These are phyloP conservation scores for Pichia sp. DNA, from an alignment of 1,139 yeast species.

Conservation along the genomic window DNA sequence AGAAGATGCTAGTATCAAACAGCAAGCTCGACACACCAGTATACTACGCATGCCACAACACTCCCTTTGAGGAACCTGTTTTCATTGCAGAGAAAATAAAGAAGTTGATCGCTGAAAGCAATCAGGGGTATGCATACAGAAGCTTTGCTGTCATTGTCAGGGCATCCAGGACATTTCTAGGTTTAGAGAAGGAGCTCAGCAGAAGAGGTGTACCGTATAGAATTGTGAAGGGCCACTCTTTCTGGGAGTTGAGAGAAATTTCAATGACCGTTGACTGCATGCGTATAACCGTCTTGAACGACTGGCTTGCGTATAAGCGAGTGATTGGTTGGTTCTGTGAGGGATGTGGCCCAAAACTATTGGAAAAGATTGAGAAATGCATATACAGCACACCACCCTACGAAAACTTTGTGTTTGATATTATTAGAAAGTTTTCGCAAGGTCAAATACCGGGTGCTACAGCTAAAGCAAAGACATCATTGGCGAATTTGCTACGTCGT, in stretches of 20 bases:
- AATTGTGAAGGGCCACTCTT: slow-evolving; percentile 64
- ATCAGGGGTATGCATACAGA: slow-evolving; percentile 33
- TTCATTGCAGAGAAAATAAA: slow-evolving; percentile 8
- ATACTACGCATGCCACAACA: slow-evolving; percentile 1
- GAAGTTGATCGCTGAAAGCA: slow-evolving; percentile 1
- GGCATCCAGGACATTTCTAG: slow-evolving; percentile 42
- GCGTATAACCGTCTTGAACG: slow-evolving; percentile 53
- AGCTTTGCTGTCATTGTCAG: slow-evolving; percentile 73
- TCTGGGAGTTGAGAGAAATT: slow-evolving; percentile 76
- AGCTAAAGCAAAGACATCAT: slow-evolving; percentile 15
- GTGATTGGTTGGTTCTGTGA: slow-evolving; percentile 55
- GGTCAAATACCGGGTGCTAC: slow-evolving; percentile 13
- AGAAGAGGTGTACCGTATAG: slow-evolving; percentile 52
- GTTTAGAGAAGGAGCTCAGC: slow-evolving; percentile 56
- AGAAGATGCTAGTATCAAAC: slow-evolving; percentile 43
- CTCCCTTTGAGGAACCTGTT: slow-evolving; percentile 4
- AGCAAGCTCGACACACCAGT: slow-evolving; percentile 38
- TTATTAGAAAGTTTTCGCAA: slow-evolving; percentile 12
- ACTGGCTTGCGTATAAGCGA: slow-evolving; percentile 51
- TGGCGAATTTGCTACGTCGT: slow-evolving; percentile 29
- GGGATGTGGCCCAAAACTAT: slow-evolving; percentile 62
- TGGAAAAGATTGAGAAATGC: slow-evolving; percentile 33
- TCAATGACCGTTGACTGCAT: slow-evolving; percentile 55
- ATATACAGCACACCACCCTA: slow-evolving; percentile 1
- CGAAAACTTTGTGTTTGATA: slow-evolving; percentile 11